Base-by-base conservation (phyloP, 2,329 filamentous ascomycete species). In the Rachicladosporium sp. region DNA sequence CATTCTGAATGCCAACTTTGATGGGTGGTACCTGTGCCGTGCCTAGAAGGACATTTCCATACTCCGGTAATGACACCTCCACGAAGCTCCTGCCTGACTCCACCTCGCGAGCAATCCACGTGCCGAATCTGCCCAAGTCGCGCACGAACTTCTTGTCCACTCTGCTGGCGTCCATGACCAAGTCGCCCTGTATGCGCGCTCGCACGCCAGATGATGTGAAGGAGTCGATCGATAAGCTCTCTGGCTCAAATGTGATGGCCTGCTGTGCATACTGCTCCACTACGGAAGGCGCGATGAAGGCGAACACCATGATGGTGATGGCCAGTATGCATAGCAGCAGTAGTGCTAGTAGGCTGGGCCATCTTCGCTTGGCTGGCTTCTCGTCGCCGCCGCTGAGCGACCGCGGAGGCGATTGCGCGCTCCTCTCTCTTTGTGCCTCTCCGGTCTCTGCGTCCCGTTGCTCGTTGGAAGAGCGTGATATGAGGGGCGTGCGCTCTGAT, bases 191-290 rank as follows among this genome's bases (percentile, higher is more conserved):
- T 35, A 98, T 70, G 46, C 86, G 78, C 27, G 85, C 82, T 44
- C 73, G 76, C 6, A 95, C 74, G 9, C 91, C 89, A 43, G 79
- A 71, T 6, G 76, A 56, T 0, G 86, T 95, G 48, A 95, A 82
- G 2, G 82, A 85, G 53, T 91, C 82, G 43, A 98, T 78, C 1
- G 87, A 86, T 12, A 98, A 64, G 49, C 80, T 82, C 4, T 81
- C 87, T 2, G 91, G 85, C 55, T 88, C 77, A 48, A 98, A 74
- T n/a, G 89, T 77, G 15, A 80, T 71, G 3, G 88, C 85, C 59
- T 88, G 71, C 61, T 89, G 81, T 36, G 82, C 84, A 61, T 98
- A 98, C 56, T 85, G 74, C 61, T 93, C 78, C 7, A 93, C 76
- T 6, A 80, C 76, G 10, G 81, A 78, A 2, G 89, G 88, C 0